Evolutionary conservation across 495 filamentous ascomycete species (phyloP).

Genomic region (Penicillium egyptiacum): DNA sequence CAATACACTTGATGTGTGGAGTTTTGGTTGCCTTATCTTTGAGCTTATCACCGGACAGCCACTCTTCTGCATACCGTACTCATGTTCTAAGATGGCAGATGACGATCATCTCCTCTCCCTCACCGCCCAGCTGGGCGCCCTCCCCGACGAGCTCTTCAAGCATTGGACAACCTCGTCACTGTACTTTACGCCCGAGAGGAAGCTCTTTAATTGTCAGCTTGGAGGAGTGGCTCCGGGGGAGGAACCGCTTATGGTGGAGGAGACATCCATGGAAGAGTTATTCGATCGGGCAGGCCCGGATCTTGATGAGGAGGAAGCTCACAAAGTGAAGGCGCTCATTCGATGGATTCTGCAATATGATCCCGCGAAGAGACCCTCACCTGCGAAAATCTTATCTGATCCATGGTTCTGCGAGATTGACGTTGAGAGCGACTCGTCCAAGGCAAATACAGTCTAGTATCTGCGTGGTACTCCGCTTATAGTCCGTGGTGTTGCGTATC

Average conservation of each 20-base stretch:
- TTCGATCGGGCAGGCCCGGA: conserved; percentile 30
- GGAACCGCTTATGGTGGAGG: conserved; percentile 14
- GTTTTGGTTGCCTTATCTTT: conserved; percentile 41
- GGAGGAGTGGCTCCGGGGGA: conserved; percentile 16
- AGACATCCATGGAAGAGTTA: conserved; percentile 27
- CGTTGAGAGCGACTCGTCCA: conserved; percentile 8
- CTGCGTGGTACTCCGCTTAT: too few relatives aligned
- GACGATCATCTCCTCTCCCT: conserved; percentile 28
- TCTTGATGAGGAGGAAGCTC: conserved; percentile 30
- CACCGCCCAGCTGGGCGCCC: conserved; percentile 21
- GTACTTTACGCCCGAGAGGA: conserved; percentile 32
- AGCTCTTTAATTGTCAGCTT: conserved; percentile 29
- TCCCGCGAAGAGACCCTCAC: conserved; percentile 31
- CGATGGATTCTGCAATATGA: conserved; percentile 38
- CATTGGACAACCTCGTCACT: conserved; percentile 31
- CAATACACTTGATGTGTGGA: conserved; percentile 41
- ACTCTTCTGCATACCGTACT: conserved; percentile 30
- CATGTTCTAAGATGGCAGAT: conserved; percentile 21
- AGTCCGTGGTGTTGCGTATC: too few relatives aligned
- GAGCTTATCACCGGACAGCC: conserved; percentile 36
- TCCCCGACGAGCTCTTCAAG: conserved; percentile 28
- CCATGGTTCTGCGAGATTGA: conserved; percentile 32
- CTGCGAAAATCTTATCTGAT: conserved; percentile 28
- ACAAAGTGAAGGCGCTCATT: conserved; percentile 28
- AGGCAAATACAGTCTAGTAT: not conserved